Percentiles rank a stretch among this genome's conserved stretches.
Evolutionary conservation across 2,329 filamentous ascomycete species (phyloP).

Genomic region (Claviceps fusiformis): DNA sequence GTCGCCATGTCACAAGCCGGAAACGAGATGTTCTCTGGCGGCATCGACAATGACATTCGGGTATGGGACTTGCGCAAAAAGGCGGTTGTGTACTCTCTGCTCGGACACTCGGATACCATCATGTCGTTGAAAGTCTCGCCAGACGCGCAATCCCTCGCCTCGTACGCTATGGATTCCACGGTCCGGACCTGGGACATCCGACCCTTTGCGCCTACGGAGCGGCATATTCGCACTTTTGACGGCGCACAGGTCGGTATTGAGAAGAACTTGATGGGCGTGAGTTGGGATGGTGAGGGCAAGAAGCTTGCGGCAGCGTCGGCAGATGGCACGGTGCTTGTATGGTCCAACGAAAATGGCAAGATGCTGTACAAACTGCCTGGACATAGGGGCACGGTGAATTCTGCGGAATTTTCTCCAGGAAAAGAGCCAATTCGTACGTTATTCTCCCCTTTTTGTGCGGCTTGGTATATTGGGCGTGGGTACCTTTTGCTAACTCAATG

Average conservation of each 20-base stretch:
- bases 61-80: constrained; percentile 96
- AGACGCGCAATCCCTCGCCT: constrained; percentile 79
- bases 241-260: constrained; percentile 80
- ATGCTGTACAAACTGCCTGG: constrained; percentile 89
- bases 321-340: constrained; percentile 81
- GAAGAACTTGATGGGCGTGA: constrained; percentile 80
- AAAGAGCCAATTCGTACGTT: constrained; percentile 75
- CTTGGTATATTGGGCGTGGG: not conserved
- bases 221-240: constrained; percentile 78
- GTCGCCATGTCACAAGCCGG: constrained; percentile 86
- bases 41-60: constrained; percentile 94
- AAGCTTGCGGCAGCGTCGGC: constrained; percentile 81
- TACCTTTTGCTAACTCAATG: constrained; percentile 19
- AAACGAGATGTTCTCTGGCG: constrained; percentile 87
- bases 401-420: constrained; percentile 76
- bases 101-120: constrained; percentile 83
- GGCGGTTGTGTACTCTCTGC: constrained; percentile 70
- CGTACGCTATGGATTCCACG: constrained; percentile 87
- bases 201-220: constrained; percentile 80
- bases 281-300: constrained; percentile 78
- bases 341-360: constrained; percentile 81
- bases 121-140: constrained; percentile 86
- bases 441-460: not conserved
- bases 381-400: constrained; percentile 90
- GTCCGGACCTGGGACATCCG: constrained; percentile 93